Percentiles rank a stretch among this genome's conserved stretches.
phyloP scores from a whole-genome alignment of 1,284 basidiomycete species.

The Athelia sp. region DNA sequence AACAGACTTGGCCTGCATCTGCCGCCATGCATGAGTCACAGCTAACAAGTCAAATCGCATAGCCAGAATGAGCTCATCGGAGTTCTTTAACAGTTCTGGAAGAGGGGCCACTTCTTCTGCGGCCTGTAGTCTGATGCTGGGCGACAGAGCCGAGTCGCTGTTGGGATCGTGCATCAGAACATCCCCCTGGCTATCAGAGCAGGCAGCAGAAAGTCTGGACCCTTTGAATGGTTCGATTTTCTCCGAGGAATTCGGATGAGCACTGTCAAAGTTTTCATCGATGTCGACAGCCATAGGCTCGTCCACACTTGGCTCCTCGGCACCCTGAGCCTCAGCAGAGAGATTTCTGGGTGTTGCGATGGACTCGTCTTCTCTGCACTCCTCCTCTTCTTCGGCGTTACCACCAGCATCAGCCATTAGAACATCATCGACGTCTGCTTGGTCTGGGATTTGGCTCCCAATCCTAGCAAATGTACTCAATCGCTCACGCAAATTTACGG shows the following conservation, averaged over 20 bases:
- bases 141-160: background rate
- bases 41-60: conserved; percentile 42
- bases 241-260: background rate
- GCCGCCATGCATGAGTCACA: conserved; percentile 34
- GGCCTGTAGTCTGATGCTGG: conserved; percentile 4
- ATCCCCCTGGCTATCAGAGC: background rate
- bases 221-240: too few species aligned
- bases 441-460: conserved; percentile 31
- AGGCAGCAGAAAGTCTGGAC: too few species aligned
- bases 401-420: conserved; percentile 3
- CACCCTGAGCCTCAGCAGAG: conserved; percentile 8
- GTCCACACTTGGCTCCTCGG: conserved; percentile 11
- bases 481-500: conserved; percentile 34
- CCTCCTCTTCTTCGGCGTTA: conserved; percentile 13
- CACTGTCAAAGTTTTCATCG: conserved; percentile 8
- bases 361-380: conserved; percentile 10
- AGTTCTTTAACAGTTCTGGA: conserved; percentile 42
- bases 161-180: background rate
- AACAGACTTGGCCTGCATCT: conserved; percentile 4
- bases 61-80: conserved; percentile 29
- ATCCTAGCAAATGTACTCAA: conserved; percentile 49
- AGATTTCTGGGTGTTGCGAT: conserved; percentile 9
- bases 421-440: conserved; percentile 11
- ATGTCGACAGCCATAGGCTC: background rate
- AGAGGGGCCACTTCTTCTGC: conserved; percentile 9